These are phyloP conservation scores for Canariomyces notabilis DNA, from an alignment of 2,329 filamentous ascomycete species.

Conservation along the genomic window DNA sequence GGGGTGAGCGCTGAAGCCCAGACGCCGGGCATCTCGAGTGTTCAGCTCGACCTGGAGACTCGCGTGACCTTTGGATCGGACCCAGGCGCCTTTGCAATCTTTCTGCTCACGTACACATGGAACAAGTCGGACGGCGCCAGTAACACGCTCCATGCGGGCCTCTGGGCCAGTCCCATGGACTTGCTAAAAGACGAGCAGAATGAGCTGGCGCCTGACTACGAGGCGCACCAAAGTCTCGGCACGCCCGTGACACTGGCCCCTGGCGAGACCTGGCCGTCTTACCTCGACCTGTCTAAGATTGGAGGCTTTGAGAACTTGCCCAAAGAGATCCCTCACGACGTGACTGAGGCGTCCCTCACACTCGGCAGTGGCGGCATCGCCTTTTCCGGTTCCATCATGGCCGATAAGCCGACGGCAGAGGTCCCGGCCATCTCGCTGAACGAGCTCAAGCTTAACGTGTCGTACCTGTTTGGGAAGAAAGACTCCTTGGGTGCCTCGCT, in stretches of 20 bases:
- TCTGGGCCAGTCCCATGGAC: not conserved
- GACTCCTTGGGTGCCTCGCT: slow-evolving; percentile 1
- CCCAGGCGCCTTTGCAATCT: slow-evolving; percentile 4
- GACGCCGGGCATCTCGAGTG: slow-evolving; percentile 7
- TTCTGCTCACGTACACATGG: slow-evolving; percentile 6
- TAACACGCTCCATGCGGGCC: not conserved
- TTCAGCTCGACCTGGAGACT: slow-evolving; percentile 7
- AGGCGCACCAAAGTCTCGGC: slow-evolving; percentile 1
- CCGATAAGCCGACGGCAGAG: slow-evolving; percentile 1
- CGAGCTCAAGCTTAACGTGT: slow-evolving; percentile 2
- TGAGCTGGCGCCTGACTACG: too few species aligned
- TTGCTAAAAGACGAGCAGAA: too few species aligned
- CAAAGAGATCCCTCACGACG: slow-evolving; percentile 1
- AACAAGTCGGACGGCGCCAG: slow-evolving; percentile 3
- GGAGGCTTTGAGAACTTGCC: slow-evolving; percentile 6
- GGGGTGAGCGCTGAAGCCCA: too few species aligned
- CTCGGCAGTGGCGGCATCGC: slow-evolving; percentile 1
- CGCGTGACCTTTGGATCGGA: slow-evolving; percentile 6
- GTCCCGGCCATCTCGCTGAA: slow-evolving; percentile 1
- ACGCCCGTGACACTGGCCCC: slow-evolving; percentile 4
- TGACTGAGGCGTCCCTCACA: not conserved
- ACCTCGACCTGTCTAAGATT: slow-evolving; percentile 2
- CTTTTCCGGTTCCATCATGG: slow-evolving; percentile 3
- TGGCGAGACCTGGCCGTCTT: slow-evolving; percentile 3
- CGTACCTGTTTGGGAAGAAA: slow-evolving; percentile 3